These are phyloP conservation scores for Aspergillus brunneoviolaceus DNA, from an alignment of 2,329 filamentous ascomycete genomes.

Conservation along the genomic window DNA sequence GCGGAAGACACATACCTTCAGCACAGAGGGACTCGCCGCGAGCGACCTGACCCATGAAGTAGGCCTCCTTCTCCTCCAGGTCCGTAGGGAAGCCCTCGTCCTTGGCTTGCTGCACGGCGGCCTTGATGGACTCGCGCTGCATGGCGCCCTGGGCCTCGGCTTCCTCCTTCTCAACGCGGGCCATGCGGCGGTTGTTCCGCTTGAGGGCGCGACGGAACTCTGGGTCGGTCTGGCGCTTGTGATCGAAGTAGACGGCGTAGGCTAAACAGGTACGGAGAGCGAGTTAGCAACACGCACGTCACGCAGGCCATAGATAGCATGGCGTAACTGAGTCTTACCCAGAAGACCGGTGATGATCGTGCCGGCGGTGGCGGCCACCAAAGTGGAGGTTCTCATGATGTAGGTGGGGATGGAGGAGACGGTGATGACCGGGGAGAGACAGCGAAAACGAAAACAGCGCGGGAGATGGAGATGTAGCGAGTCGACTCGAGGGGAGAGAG, in stretches of 20 bases:
- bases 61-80: conserved; percentile 89
- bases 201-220: conserved; percentile 62
- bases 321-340: conserved; percentile 37
- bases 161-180: conserved; percentile 49
- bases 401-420: conserved; percentile 4
- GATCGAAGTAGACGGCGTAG: conserved; percentile 67
- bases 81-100: conserved; percentile 88
- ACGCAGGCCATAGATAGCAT: not conserved
- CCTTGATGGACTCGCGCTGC: conserved; percentile 67
- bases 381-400: conserved; percentile 56
- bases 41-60: conserved; percentile 95
- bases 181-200: conserved; percentile 49
- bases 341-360: conserved; percentile 59
- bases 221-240: conserved; percentile 62
- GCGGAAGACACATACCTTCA: conserved; percentile 64
- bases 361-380: conserved; percentile 59
- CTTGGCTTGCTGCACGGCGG: conserved; percentile 75
- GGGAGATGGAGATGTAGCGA: not conserved
- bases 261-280: conserved; percentile 36
- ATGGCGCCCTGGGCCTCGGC: conserved; percentile 47
- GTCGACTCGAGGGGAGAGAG: not conserved
- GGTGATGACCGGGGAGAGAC: conserved; percentile 6
- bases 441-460: not conserved
- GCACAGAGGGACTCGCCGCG: conserved; percentile 78
- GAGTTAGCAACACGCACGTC: conserved; percentile 11